Base-by-base conservation (phyloP, 441 rosid species). In the Manihot esculenta region DNA sequence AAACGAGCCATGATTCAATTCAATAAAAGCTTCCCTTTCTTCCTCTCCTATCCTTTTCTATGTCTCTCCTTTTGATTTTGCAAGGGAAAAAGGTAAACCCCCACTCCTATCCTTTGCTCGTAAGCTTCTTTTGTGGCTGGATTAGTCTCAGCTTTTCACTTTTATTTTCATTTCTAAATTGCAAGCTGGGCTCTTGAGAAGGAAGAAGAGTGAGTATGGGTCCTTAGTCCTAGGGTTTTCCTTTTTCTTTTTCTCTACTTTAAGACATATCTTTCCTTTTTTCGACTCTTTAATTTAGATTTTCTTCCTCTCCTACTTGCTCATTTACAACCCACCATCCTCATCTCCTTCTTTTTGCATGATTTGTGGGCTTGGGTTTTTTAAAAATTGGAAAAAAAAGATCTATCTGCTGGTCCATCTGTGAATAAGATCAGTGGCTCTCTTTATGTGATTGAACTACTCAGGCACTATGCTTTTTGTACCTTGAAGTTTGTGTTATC, bases 361-460 rank as follows among this genome's bases (percentile, higher is more conserved):
- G 85, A 83, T 73, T 82, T 77, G 55, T 76, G 74, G 84, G 79
- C 78, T 71, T 80, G 63, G 84, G 81, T 83, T 76, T 79, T 38
- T 75, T 78, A 42, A 63, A 80, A 77, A 74, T 49, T 44, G 75
- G 50, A 74, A 75, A 70, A 55, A 10, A 38, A 38, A 81, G 66
- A 71, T 70, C 65, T 68, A 57, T 4, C 20, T 33, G 68, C 69
- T 77, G 85, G 83, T 81, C 87, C 86, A 76, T 50, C 75, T 80
- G 64, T 73, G 79, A 72, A 76, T 73, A 80, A 78, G 81, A 83
- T 74, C 76, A 77, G 78, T 62, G 30, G 69, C 75, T 74, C 71
- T 76, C 83, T 84, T 88, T 79, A 76, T 70, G 79, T 83, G 94
- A 89, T 87, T 87, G 90, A 89, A 84, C 86, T 58, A 83, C 77